A percentile compares a stretch with the other conserved stretches of the same genome.
phyloP scores from a whole-genome alignment of 164 flowering plant species.

The Chimonanthus salicifolius region DNA sequence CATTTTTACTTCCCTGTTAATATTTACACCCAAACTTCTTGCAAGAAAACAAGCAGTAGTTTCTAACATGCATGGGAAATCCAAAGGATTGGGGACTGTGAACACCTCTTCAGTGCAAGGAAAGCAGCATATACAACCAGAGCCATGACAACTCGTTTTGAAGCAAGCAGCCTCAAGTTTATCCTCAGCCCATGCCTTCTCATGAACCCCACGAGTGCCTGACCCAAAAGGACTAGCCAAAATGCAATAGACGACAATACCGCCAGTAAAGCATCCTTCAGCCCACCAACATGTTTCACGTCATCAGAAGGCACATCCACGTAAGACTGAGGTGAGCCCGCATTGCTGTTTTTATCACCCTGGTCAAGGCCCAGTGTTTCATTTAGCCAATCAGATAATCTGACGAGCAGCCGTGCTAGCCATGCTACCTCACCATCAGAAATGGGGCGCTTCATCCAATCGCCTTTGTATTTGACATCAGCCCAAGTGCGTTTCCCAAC shows the following conservation, averaged over 20 bases:
- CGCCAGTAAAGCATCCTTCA: conserved; percentile 34
- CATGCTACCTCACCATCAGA: conserved; percentile 79
- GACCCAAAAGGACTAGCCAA: conserved; percentile 34
- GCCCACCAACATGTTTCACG: conserved; percentile 29
- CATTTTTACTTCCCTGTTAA: neutral
- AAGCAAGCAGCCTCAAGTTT: conserved; percentile 69
- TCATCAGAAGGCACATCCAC: conserved; percentile 37
- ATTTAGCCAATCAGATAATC: conserved; percentile 58
- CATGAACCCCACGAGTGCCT: conserved; percentile 30
- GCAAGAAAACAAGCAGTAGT: neutral
- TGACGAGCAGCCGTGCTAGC: conserved; percentile 63
- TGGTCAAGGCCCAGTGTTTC: conserved; percentile 52
- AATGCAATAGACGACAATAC: conserved; percentile 33
- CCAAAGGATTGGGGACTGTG: neutral
- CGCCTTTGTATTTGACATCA: conserved; percentile 68
- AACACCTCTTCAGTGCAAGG: conserved; percentile 32
- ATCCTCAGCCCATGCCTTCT: conserved; percentile 53
- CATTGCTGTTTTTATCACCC: conserved; percentile 12
- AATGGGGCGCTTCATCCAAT: conserved; percentile 83
- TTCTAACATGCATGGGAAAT: neutral
- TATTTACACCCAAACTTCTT: neutral
- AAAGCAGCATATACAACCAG: conserved; percentile 29
- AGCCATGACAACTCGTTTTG: conserved; percentile 56
- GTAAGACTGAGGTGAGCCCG: conserved; percentile 23
- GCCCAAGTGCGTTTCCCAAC: conserved; percentile 30